Evolutionary conservation across 768 basidiomycete species (phyloP).

Genomic region (Boletus rubropictus): DNA sequence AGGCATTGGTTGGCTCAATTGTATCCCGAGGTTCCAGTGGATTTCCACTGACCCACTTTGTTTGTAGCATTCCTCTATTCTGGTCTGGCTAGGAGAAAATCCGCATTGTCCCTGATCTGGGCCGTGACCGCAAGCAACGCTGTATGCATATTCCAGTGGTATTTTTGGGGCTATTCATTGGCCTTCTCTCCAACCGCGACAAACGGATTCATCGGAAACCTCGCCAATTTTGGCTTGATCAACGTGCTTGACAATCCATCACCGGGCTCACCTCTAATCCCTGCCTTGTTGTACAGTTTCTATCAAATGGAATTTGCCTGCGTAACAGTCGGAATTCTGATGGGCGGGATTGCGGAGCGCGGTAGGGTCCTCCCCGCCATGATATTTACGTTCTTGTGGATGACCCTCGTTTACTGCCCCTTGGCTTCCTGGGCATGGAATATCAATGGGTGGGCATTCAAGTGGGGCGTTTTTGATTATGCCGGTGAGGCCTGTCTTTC

Average conservation of each 20-base stretch:
- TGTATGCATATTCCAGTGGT: slow-evolving; percentile 77
- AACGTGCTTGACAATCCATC: slow-evolving; percentile 68
- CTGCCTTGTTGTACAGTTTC: slow-evolving; percentile 77
- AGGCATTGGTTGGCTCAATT: slow-evolving; percentile 48
- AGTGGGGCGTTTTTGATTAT: slow-evolving; percentile 83
- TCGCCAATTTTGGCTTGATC: slow-evolving; percentile 71
- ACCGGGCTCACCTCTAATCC: slow-evolving; percentile 75
- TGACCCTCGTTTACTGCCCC: slow-evolving; percentile 83
- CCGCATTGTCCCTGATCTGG: slow-evolving; percentile 70
- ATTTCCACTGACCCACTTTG: background rate
- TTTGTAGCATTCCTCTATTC: slow-evolving; percentile 64
- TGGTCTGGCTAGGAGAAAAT: slow-evolving; percentile 65
- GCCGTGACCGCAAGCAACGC: slow-evolving; percentile 68
- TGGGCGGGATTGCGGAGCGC: slow-evolving; percentile 83
- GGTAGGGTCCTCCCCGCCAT: slow-evolving; percentile 78
- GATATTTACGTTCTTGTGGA: slow-evolving; percentile 78
- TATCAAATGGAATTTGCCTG: slow-evolving; percentile 87
- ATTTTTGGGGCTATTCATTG: slow-evolving; percentile 76
- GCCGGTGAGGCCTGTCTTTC: slow-evolving; percentile 49
- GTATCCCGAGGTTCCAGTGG: background rate
- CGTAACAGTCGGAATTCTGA: slow-evolving; percentile 70
- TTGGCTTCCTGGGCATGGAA: slow-evolving; percentile 86
- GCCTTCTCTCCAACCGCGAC: slow-evolving; percentile 76
- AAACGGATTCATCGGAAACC: slow-evolving; percentile 74
- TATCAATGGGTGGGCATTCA: slow-evolving; percentile 75